phyloP scores from a whole-genome alignment of 2,329 filamentous ascomycete species.

The Allantophomopsis cytisporea region DNA sequence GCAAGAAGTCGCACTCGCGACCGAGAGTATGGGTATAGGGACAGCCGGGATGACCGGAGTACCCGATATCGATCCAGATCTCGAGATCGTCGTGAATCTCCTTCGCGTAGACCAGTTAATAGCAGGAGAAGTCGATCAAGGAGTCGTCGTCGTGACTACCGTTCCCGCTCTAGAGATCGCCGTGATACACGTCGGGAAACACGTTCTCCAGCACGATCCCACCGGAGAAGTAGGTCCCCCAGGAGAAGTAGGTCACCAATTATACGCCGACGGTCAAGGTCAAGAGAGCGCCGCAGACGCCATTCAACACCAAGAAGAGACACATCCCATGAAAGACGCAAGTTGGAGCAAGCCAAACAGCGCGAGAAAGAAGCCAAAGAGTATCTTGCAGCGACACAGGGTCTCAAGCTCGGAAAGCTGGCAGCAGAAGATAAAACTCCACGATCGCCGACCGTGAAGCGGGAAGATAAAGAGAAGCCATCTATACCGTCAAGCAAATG shows the following conservation, averaged over 20 bases:
- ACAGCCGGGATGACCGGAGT: too few relatives aligned
- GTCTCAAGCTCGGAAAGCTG: constrained; percentile 23
- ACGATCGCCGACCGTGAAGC: background rate
- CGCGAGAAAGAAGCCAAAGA: constrained; percentile 51
- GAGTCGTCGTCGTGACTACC: constrained; percentile 7
- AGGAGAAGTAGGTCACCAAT: constrained; percentile 1
- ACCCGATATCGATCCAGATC: constrained; percentile 6
- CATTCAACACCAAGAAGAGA: constrained; percentile 1
- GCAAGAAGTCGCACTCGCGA: constrained; percentile 1
- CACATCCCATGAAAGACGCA: constrained; percentile 22
- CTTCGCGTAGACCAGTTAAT: background rate
- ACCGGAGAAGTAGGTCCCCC: background rate
- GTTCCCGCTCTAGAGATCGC: too few relatives aligned
- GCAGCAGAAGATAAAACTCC: constrained; percentile 38
- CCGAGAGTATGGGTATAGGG: background rate
- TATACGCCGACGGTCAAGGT: background rate
- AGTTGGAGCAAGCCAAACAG: constrained; percentile 46
- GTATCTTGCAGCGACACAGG: constrained; percentile 35
- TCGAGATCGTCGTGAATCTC: constrained; percentile 2
- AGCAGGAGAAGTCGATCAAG: constrained; percentile 11
- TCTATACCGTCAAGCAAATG: background rate
- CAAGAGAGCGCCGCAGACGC: constrained; percentile 1
- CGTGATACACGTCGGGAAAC: constrained; percentile 9
- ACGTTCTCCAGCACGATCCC: background rate
- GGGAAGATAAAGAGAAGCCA: constrained; percentile 1